These are phyloP conservation scores for Podospora conica DNA, from an alignment of 495 filamentous ascomycete genomes.

Conservation along the genomic window DNA sequence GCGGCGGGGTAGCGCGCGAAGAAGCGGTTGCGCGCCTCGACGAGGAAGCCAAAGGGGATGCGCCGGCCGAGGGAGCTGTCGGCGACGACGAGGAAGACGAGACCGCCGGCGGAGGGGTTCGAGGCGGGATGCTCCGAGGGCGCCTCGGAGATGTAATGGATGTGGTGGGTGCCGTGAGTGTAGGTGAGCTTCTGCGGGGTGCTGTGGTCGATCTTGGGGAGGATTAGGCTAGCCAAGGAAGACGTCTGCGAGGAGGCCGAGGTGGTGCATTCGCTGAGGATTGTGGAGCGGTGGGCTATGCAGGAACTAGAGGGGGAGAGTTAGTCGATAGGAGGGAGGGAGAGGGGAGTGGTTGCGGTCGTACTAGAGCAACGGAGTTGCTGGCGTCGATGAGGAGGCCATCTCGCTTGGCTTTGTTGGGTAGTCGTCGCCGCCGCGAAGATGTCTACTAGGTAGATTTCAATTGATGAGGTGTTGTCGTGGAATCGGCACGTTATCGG, in stretches of 20 bases:
- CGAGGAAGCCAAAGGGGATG: constrained; percentile 86
- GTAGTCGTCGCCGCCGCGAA: background rate
- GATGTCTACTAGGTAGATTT: no score
- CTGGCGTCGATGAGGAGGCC: constrained; percentile 73
- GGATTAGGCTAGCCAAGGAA: constrained; percentile 83
- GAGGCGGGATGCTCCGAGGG: constrained; percentile 51
- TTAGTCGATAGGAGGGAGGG: background rate
- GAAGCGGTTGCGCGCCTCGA: constrained; percentile 88
- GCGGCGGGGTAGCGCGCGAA: constrained; percentile 62
- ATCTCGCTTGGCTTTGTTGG: constrained; percentile 35
- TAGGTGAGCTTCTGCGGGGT: constrained; percentile 85
- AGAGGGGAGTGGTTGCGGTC: constrained; percentile 24
- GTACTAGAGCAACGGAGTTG: constrained; percentile 76
- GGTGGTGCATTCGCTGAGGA: constrained; percentile 84
- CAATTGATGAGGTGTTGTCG: background rate
- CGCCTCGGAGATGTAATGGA: constrained; percentile 91
- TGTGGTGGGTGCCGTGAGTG: constrained; percentile 82
- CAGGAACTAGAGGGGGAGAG: constrained; percentile 57
- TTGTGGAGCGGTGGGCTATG: constrained; percentile 84
- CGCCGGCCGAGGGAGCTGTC: constrained; percentile 71
- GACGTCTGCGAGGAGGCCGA: constrained; percentile 71
- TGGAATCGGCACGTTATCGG: background rate
- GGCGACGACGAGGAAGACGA: constrained; percentile 82
- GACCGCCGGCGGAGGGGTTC: constrained; percentile 57
- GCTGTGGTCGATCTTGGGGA: constrained; percentile 85